Evolutionary conservation across 371 early-diverging fungal species (phyloP), one percentile per base, ranked within the genome.

Genomic region (Zychaea mexicana): DNA sequence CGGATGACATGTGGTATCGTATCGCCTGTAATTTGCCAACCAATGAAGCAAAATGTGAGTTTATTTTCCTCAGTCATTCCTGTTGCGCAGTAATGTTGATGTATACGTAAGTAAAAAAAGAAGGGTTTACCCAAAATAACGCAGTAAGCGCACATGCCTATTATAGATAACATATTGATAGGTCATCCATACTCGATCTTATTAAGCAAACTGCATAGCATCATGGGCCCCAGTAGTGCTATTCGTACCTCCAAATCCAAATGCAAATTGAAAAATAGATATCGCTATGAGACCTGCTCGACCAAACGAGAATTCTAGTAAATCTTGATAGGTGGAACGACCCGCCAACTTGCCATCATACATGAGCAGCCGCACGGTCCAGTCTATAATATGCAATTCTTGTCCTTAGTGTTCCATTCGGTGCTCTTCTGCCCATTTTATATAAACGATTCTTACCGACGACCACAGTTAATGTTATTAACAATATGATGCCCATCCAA

Each of bases 101-200:
- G 36, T 36, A 36, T 36, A 36, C 8, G 15, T 36, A 2, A 42
- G 7, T 12, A 42, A 0, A 42, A 15, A 42, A 7, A 12, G n/a
- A 12, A 17, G 6, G 24, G n/a, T 24, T 0, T 49, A 49, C 49
- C 49, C 13, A 49, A 24, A 49, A 92, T 91, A 17, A 92, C 92
- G 49, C 88, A 86, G 67, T 88, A 92, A 1, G 92, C 91, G 45
- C 87, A 86, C 91, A 91, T 91, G 22, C 84, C 88, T 87, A 62
- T 49, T 5, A 49, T 49, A 39, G 54, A 54, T 15, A 28, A 30
- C 21, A n/a, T 5, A 24, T 17, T 31, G 7, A 4, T 22, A 5
- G 8, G 19, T 36, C 57, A 39, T 39, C 10, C 31, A 60, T n/a
- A 30, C 3, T 3, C 4, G 22, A 60, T 9, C 6, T 9, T 10